These are phyloP conservation scores for Penicillium digitatum DNA, from an alignment of 2,329 filamentous ascomycete species.

Conservation along the genomic window DNA sequence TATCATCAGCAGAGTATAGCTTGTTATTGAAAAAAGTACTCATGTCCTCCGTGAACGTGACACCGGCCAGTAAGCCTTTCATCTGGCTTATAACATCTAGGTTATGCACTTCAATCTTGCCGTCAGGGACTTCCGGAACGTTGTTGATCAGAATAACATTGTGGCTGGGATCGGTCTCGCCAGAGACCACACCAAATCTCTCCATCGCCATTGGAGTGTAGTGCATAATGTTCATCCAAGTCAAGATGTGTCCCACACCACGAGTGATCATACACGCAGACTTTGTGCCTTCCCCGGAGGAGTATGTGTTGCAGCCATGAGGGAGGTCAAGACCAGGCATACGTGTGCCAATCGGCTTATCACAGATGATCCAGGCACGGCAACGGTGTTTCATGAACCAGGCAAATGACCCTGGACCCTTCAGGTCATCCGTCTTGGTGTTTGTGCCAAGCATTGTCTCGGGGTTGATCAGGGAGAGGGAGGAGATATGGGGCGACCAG, in stretches of 20 bases:
- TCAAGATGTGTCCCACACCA: constrained; percentile 48
- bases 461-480: constrained; percentile 40
- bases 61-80: background rate
- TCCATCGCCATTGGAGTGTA: background rate
- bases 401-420: constrained; percentile 20
- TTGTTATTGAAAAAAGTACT: background rate
- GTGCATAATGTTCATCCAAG: constrained; percentile 60
- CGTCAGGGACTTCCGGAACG: background rate
- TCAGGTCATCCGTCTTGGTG: constrained; percentile 14
- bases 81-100: background rate
- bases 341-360: constrained; percentile 50
- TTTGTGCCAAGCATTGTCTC: constrained; percentile 32
- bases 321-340: constrained; percentile 54
- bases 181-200: background rate
- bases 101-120: background rate
- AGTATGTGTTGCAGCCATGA: constrained; percentile 64
- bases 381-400: constrained; percentile 50
- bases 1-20: no score
- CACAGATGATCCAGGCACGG: constrained; percentile 58
- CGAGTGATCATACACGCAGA: constrained; percentile 61
- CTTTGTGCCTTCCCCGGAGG: constrained; percentile 59
- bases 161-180: background rate
- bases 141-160: background rate
- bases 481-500: constrained; percentile 40
- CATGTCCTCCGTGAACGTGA: background rate